A percentile compares a stretch with the other conserved stretches of the same genome.
Evolutionary conservation across 768 basidiomycete species (phyloP).

Genomic region (Cystobasidium tubakii): DNA sequence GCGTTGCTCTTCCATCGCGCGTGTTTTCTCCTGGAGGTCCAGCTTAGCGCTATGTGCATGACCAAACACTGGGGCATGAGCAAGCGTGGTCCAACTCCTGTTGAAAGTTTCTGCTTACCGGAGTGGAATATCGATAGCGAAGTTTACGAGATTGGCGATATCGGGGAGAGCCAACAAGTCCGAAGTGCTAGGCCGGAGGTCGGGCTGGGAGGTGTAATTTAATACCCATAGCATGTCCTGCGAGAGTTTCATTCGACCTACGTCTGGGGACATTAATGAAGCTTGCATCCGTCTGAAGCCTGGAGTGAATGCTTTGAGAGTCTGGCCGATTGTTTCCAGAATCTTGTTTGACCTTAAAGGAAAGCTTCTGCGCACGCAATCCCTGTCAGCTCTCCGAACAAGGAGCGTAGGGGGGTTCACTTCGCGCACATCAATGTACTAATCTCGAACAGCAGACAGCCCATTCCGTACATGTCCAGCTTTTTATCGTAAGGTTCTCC

Average conservation of each 20-base stretch:
- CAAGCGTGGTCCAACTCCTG: not conserved
- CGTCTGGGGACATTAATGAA: not conserved
- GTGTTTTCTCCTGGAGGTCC: conserved; percentile 7
- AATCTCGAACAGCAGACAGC: conserved; percentile 17
- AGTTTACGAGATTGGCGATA: conserved; percentile 1
- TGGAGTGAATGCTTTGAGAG: conserved; percentile 1
- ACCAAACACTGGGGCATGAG: not conserved
- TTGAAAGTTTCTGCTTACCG: not conserved
- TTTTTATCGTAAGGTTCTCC: conserved; percentile 10
- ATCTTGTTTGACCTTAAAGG: conserved; percentile 4
- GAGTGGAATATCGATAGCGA: not conserved
- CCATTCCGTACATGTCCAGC: conserved; percentile 22
- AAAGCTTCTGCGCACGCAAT: not conserved
- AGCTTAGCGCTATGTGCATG: conserved; percentile 7
- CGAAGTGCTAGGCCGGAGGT: conserved; percentile 6
- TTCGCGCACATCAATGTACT: conserved; percentile 12
- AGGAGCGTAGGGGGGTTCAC: not conserved
- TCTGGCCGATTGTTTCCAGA: conserved; percentile 4
- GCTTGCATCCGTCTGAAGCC: conserved; percentile 6
- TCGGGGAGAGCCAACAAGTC: conserved; percentile 1
- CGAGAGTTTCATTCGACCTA: not conserved
- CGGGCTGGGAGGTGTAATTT: not conserved
- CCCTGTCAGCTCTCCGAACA: not conserved
- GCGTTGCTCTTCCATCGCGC: conserved; percentile 6
- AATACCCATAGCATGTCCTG: conserved; percentile 7